Evolutionary conservation across 345 rosid species (phyloP).

Genomic region (Salix caprea): DNA sequence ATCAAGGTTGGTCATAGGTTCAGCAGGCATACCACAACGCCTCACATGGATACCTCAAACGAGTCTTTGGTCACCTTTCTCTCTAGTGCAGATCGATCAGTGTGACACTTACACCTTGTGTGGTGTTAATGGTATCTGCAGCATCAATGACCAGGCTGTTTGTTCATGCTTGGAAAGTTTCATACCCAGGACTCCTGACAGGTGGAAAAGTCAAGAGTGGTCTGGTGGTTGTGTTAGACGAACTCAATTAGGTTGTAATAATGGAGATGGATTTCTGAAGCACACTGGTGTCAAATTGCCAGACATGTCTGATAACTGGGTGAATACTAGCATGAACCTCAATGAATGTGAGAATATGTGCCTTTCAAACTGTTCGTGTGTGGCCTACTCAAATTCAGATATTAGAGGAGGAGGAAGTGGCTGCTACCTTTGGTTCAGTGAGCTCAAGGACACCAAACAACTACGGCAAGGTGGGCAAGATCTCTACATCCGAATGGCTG

Average conservation of each 20-base stretch:
- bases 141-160: neutral
- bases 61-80: neutral
- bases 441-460: conserved; percentile 7
- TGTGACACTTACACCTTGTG: neutral
- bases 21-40: neutral
- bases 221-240: neutral
- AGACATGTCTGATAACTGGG: conserved; percentile 11
- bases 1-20: neutral
- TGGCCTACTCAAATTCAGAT: conserved; percentile 17
- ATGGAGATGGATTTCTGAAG: conserved; percentile 7
- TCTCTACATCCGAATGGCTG: conserved; percentile 13
- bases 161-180: conserved; percentile 2
- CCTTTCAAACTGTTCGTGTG: conserved; percentile 12
- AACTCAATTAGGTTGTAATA: neutral
- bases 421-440: conserved; percentile 17
- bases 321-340: conserved; percentile 3
- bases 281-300: conserved; percentile 8
- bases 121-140: neutral
- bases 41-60: neutral
- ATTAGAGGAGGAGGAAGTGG: conserved; percentile 13
- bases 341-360: conserved; percentile 9
- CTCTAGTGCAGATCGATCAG: neutral
- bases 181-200: neutral
- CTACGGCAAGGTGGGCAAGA: conserved; percentile 2
- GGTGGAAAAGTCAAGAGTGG: neutral